phyloP scores from a whole-genome alignment of 2,329 filamentous ascomycete genomes.

The Hypoxylon sp. region DNA sequence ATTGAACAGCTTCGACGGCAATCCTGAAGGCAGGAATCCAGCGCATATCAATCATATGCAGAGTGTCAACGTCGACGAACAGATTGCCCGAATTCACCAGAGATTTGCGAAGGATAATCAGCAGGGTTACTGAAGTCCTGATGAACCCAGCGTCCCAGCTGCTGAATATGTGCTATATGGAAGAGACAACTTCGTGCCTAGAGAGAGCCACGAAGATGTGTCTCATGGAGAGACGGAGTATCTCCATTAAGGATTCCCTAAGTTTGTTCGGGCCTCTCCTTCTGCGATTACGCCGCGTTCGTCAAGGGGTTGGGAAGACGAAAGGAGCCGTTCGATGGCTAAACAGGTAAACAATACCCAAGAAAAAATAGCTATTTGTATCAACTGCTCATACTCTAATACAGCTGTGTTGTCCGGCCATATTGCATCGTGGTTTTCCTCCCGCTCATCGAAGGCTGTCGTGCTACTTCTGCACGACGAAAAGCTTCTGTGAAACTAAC shows the following conservation, averaged over 20 bases:
- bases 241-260: neutral
- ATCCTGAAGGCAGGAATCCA: slow-evolving; percentile 70
- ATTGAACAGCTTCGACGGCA: slow-evolving; percentile 74
- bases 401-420: slow-evolving; percentile 34
- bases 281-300: slow-evolving; percentile 1
- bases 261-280: neutral
- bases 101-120: slow-evolving; percentile 63
- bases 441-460: slow-evolving; percentile 26
- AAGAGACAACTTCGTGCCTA: slow-evolving; percentile 3
- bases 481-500: neutral
- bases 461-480: slow-evolving; percentile 11
- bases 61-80: slow-evolving; percentile 85
- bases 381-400: slow-evolving; percentile 51
- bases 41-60: slow-evolving; percentile 72
- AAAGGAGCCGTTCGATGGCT: slow-evolving; percentile 22
- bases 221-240: slow-evolving; percentile 1
- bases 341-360: slow-evolving; percentile 51
- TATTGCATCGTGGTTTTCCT: slow-evolving; percentile 9
- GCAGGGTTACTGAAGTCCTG: slow-evolving; percentile 40
- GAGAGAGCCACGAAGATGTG: neutral
- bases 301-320: slow-evolving; percentile 12
- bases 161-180: slow-evolving; percentile 15
- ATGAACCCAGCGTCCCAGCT: slow-evolving; percentile 1
- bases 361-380: slow-evolving; percentile 41
- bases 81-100: slow-evolving; percentile 77